Evolutionary conservation across 2,329 filamentous ascomycete species (phyloP), one percentile per base, ranked within the genome.

Genomic region (Hymenotorrendiella dingleyae): DNA sequence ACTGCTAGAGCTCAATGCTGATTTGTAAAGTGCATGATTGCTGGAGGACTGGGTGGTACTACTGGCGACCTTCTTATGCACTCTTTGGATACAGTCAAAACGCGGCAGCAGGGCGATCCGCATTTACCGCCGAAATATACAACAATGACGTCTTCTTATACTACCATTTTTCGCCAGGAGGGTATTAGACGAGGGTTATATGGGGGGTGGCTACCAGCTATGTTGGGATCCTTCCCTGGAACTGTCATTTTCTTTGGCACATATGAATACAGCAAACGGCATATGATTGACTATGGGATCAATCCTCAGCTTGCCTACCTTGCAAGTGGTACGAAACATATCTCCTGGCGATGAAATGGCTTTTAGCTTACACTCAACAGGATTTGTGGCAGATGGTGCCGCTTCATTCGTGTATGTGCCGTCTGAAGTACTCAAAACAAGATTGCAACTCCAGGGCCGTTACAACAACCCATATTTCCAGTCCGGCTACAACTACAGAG

Each of bases 61-160:
- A 94, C 85, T 43, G 93, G 94, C 46, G 93, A 98, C 65, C 85
- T 98, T 76, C 72, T 98, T 54, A 98, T 98, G 93, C 93, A 98
- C 69, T 97, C 91, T 34, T 77, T 98, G 60, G 93, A 98, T 65
- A 98, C 93, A 1, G 93, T 98, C 58, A 98, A 98, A 69, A 98
- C 93, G 35, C 80, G 93, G 55, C 94, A 98, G 64, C 93, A 98
- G 67, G 93, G 91, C 59, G 93, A 97, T 60, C 90, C 91, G 33
- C 84, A 93, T 62, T 77, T 95, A 47, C 93, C 93, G 17, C 85
- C 93, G 1, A 94, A 86, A 67, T 98, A 98, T 67, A 84, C 85
- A 9, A 91, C 88, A 12, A 81, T 97, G 64, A 86, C 85, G 28
- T 86, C 84, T 45, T 93, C 91, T 4, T 98, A 97, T 67, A 78